Percentiles rank a stretch among this genome's conserved stretches.
These are phyloP conservation scores for Suillus lakei DNA, from an alignment of 768 basidiomycete species.

Conservation along the genomic window DNA sequence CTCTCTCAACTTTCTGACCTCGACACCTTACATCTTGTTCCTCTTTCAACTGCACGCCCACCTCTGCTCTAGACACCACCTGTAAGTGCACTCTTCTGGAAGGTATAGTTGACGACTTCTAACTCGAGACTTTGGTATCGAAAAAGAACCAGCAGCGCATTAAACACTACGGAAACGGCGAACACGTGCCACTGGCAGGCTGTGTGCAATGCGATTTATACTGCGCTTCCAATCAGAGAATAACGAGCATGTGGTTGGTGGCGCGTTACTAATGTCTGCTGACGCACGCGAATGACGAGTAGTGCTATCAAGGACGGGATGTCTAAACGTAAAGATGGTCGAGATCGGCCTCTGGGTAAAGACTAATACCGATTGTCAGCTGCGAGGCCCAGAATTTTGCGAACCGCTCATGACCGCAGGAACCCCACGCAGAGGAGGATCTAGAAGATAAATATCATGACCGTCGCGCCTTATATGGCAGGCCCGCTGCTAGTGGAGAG, in stretches of 20 bases:
- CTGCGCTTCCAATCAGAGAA: slow-evolving; percentile 14
- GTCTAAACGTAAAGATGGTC: neutral
- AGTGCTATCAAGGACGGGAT: neutral
- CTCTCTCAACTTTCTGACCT: neutral
- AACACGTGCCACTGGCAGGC: slow-evolving; percentile 48
- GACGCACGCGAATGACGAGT: slow-evolving; percentile 19
- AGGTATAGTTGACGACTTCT: slow-evolving; percentile 45
- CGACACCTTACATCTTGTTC: too few relatives aligned
- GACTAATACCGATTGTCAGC: slow-evolving; percentile 20
- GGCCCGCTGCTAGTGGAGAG: slow-evolving; percentile 39
- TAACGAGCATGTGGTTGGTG: neutral
- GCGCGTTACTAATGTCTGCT: neutral
- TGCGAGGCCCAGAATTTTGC: neutral
- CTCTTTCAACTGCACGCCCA: neutral
- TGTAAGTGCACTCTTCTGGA: slow-evolving; percentile 47
- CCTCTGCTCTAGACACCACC: slow-evolving; percentile 31
- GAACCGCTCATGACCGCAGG: slow-evolving; percentile 38
- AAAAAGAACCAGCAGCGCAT: neutral
- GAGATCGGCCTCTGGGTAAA: slow-evolving; percentile 36
- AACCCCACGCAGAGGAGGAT: slow-evolving; percentile 46
- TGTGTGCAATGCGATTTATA: slow-evolving; percentile 48
- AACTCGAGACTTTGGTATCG: too few relatives aligned
- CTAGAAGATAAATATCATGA: slow-evolving; percentile 47
- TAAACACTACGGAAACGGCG: neutral
- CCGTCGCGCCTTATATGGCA: slow-evolving; percentile 42